A percentile compares a stretch with the other conserved stretches of the same genome.
phyloP scores from a whole-genome alignment of 345 rosid genomes.

The Bruguiera gymnorhiza region DNA sequence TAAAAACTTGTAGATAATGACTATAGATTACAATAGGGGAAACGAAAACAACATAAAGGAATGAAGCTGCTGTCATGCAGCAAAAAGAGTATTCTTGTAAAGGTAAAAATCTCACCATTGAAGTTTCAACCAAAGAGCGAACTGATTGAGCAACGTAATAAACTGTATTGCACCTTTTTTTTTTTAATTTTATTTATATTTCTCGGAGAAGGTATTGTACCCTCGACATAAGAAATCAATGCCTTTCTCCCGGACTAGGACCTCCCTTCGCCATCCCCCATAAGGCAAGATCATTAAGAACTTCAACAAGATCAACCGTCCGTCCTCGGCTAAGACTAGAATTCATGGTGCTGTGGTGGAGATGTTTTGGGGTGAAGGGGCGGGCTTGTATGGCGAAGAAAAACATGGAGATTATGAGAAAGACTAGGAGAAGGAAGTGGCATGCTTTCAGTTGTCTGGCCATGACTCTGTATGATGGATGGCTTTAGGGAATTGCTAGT shows the following conservation, averaged over 20 bases:
- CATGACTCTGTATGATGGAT: background rate
- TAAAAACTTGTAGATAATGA: no score
- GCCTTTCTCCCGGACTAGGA: slow-evolving; percentile 13
- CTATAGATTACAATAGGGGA: no score
- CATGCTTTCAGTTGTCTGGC: slow-evolving; percentile 8
- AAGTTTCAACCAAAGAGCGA: no score
- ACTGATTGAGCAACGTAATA: no score
- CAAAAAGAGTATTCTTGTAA: no score
- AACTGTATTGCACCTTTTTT: no score
- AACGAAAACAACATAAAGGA: no score
- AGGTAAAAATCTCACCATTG: no score
- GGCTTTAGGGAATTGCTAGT: no score
- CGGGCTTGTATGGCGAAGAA: background rate
- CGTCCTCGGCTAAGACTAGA: background rate
- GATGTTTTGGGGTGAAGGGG: background rate
- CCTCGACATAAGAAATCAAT: background rate
- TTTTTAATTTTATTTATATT: no score
- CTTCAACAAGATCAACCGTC: background rate
- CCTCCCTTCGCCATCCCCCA: slow-evolving; percentile 5
- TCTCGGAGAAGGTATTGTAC: no score
- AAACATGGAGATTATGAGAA: background rate
- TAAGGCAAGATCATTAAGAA: background rate
- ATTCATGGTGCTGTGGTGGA: background rate
- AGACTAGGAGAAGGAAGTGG: background rate
- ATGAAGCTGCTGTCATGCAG: no score